phyloP scores from a whole-genome alignment of 164 flowering plant genomes.

The Vitis rupestris region DNA sequence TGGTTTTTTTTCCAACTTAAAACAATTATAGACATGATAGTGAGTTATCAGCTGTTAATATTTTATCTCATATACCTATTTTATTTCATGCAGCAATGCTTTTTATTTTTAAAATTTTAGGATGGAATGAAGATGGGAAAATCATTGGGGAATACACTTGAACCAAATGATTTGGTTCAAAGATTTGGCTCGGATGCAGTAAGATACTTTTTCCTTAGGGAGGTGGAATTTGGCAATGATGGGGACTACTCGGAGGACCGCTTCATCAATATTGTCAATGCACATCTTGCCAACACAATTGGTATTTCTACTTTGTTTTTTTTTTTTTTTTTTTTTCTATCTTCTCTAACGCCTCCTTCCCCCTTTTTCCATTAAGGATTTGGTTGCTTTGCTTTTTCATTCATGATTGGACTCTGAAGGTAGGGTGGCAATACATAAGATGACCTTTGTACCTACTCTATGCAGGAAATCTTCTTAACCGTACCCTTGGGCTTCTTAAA shows the following conservation, averaged over 20 bases:
- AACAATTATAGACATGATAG: not conserved
- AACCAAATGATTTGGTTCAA: constrained; percentile 84
- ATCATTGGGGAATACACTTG: constrained; percentile 90
- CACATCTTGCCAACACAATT: constrained; percentile 93
- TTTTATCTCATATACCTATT: constrained; percentile 32
- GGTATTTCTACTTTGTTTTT: constrained; percentile 38
- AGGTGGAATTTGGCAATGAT: constrained; percentile 93
- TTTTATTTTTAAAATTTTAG: constrained; percentile 65
- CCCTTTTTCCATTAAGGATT: not conserved
- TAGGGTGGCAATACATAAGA: not conserved
- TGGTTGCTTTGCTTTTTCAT: not conserved
- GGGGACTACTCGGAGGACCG: constrained; percentile 98
- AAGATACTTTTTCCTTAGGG: constrained; percentile 89
- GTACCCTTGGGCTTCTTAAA: constrained; percentile 91
- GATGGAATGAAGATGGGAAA: constrained; percentile 99
- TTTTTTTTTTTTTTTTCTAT: constrained; percentile 2
- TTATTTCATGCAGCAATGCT: constrained; percentile 60
- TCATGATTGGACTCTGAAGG: not conserved
- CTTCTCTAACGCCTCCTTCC: not conserved
- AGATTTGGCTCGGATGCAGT: constrained; percentile 93
- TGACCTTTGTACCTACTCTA: not conserved
- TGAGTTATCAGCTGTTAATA: not conserved
- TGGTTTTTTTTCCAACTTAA: not conserved
- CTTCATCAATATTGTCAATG: constrained; percentile 83
- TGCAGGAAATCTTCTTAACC: constrained; percentile 96